These are phyloP conservation scores for Spiromastix sp. DNA, from an alignment of 2,329 filamentous ascomycete genomes.

Conservation along the genomic window DNA sequence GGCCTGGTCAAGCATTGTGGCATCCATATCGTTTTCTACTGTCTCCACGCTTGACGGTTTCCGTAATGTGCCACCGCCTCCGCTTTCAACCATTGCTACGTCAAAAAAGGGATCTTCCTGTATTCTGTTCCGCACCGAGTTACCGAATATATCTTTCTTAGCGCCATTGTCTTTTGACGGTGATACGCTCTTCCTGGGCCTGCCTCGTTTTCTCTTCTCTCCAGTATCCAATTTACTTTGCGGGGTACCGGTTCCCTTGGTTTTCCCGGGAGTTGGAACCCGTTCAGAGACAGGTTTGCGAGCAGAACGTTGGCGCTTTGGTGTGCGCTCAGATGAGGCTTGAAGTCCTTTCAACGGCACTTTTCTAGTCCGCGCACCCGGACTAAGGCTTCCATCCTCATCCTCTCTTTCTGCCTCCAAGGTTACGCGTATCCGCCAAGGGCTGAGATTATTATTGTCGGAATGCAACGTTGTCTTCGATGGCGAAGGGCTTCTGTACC, in stretches of 20 bases:
- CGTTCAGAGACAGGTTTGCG: constrained; percentile 27
- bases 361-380: constrained; percentile 17
- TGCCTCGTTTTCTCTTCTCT: constrained; percentile 26
- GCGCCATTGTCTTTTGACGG: constrained; percentile 4
- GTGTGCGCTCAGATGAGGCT: constrained; percentile 23
- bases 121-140: constrained; percentile 8
- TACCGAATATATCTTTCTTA: constrained; percentile 5
- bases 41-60: not conserved
- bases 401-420: constrained; percentile 37
- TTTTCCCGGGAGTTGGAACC: constrained; percentile 27
- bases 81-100: constrained; percentile 19
- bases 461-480: constrained; percentile 22
- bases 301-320: constrained; percentile 31
- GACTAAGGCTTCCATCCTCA: constrained; percentile 21
- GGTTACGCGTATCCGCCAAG: constrained; percentile 39
- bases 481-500: constrained; percentile 20
- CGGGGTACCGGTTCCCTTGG: constrained; percentile 12
- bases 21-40: too few species aligned
- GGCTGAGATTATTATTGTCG: constrained; percentile 34
- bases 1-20: too few species aligned
- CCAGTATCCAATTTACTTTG: constrained; percentile 18
- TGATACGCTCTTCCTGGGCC: constrained; percentile 26
- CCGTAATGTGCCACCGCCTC: constrained; percentile 11
- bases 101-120: constrained; percentile 22
- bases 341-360: constrained; percentile 32